Base-by-base conservation (phyloP, 2,329 filamentous ascomycete species). In the Fusarium anguioides region DNA sequence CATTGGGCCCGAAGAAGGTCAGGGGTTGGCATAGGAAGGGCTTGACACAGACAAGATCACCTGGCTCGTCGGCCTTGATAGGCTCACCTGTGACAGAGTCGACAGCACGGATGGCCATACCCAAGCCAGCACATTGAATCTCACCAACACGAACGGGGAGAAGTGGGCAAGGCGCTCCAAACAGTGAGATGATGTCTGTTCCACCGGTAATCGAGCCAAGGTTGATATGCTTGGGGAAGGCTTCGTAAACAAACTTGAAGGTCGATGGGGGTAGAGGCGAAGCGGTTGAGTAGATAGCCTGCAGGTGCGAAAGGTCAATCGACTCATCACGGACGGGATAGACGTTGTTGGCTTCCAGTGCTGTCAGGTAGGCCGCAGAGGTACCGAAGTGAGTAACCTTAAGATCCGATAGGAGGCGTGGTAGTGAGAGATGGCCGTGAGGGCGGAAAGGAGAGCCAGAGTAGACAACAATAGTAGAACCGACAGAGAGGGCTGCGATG, bases 181-280 rank as follows among this genome's bases (percentile, higher is more conserved):
- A 99, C 31, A 98, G 87, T 1, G 94, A 97, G 68, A 98, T 93
- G 72, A 98, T 98, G 76, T 99, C 96, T 5, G 95, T 98, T 47
- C 95, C 96, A 35, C 96, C 96, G 0, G 95, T 98, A 74, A 99
- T 98, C 56, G 92, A 96, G 46, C 90, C 93, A 9, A 98, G 87
- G 78, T 97, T 95, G 68, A 98, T 84, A n/a, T 86, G 82, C 0
- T 86, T 74, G 3, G 94, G 93, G 74, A 98, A 96, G 2, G 91
- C 91, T 24, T 86, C 81, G 80, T 98, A 97, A 51, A 97, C 89
- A 74, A 96, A 98, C 57, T 87, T 84, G 79, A 97, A 98, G 2
- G 96, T 98, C 2, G 93, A 97, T 0, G 96, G 95, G 1, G 95
- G 94, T 3, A 99, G 83, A 5, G 95, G 94, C 2, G 94, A 96